Evolutionary conservation across 495 filamentous ascomycete species (phyloP), one percentile per base, ranked within the genome.

Genomic region (Cercophora newfieldiana): DNA sequence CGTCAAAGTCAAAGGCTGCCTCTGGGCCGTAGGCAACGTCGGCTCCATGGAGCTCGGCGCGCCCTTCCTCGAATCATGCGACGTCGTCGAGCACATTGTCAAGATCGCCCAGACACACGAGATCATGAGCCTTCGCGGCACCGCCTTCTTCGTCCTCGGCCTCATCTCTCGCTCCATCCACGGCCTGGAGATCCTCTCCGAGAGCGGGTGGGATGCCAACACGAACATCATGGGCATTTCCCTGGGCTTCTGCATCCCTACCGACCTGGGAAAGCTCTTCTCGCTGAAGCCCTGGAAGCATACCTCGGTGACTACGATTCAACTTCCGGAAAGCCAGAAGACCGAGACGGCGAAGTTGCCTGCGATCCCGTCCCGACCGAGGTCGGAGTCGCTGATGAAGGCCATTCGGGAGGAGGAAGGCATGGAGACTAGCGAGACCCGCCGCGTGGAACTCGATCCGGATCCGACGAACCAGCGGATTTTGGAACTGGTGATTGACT

Each of bases 21-120:
- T 99, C 21, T 99, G 95, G 95, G 95, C 95, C 0, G 92, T 99
- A 8, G 95, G 96, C 26, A 99, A 99, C 72, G 93, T 99, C 54
- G 95, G 95, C 0, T 97, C 93, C 2, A 99, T 99, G 96, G 94
- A 97, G 69, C 87, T 97, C 30, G 95, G 96, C 1, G 95, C 93
- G 0, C 91, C 92, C 0, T 99, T 99, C 76, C 83, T 99, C 3
- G 92, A 94, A 74, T 89, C 89, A 61, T 88, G 88, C 50, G 91
- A 97, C 64, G 91, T 97, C 29, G 91, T 97, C 26, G 84, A 88
- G 72, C 85, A 87, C 63, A 93, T 98, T 51, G 87, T 97, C 60
- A 80, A 85, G 69, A 97, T 99, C 74, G 96, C 95, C 2, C 88
- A 96, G 71, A 81, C 80, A 66, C 93, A 94, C 48, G 89, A 92